These are phyloP conservation scores for Elaeis oleifera DNA, from an alignment of 202 grass and related monocot species.

Conservation along the genomic window DNA sequence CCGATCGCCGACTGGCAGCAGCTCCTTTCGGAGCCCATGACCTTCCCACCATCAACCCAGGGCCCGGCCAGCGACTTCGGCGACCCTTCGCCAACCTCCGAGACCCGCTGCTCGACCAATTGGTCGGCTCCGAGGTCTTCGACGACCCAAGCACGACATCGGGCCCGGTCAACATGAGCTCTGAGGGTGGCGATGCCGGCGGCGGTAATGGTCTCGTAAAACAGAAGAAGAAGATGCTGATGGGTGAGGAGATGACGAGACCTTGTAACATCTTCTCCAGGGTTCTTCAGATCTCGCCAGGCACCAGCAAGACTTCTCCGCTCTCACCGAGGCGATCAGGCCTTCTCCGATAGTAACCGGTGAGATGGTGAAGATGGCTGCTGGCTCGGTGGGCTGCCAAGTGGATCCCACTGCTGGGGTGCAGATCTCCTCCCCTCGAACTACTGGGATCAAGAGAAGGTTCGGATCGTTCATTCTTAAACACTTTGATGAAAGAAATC, in stretches of 20 bases:
- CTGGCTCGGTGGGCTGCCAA: slow-evolving; percentile 1
- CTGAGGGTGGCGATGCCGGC: background rate
- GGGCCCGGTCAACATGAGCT: too few species aligned
- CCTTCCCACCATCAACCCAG: background rate
- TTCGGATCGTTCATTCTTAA: slow-evolving; percentile 2
- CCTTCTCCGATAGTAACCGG: slow-evolving; percentile 11
- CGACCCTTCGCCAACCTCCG: slow-evolving; percentile 21
- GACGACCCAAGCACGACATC: background rate
- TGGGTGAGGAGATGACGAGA: background rate
- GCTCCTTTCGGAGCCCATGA: slow-evolving; percentile 3
- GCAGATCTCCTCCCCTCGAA: slow-evolving; percentile 6
- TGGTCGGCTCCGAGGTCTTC: slow-evolving; percentile 14
- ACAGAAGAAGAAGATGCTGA: background rate
- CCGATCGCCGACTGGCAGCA: slow-evolving; percentile 13
- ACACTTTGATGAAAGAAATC: background rate
- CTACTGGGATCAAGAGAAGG: slow-evolving; percentile 36
- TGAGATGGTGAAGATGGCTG: too few species aligned
- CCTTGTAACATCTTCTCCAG: slow-evolving; percentile 1
- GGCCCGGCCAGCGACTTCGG: slow-evolving; percentile 21
- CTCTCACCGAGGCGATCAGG: background rate
- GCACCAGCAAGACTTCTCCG: background rate
- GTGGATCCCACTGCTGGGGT: slow-evolving; percentile 4
- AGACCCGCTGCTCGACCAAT: slow-evolving; percentile 19
- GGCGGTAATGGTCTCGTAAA: background rate
- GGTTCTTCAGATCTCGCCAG: slow-evolving; percentile 4